Percentiles rank a stretch among this genome's conserved stretches.
Evolutionary conservation across 305 asterid genomes (phyloP).

Genomic region (Solanum hybrid): DNA sequence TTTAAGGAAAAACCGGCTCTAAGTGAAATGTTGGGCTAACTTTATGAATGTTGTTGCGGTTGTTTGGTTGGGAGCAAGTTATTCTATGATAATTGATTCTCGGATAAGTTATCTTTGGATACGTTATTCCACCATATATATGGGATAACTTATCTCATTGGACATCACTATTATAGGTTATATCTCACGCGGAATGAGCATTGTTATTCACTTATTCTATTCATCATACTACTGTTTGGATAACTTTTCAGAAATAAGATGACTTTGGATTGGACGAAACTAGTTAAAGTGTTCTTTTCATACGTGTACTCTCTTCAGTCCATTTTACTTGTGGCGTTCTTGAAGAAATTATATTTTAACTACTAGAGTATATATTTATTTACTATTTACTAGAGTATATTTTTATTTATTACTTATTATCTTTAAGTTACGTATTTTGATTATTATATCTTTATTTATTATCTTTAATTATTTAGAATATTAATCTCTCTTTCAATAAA

Average conservation of each 20-base stretch:
- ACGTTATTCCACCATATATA: not conserved
- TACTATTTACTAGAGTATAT: too few species aligned
- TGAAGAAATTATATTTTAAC: not conserved
- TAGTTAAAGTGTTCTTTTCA: not conserved
- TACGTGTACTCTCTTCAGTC: not conserved
- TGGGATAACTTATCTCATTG: not conserved
- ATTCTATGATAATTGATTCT: not conserved
- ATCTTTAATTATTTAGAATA: not conserved
- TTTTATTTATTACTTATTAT: too few species aligned
- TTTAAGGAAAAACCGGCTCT: not conserved
- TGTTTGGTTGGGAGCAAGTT: too few species aligned
- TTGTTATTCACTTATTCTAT: not conserved
- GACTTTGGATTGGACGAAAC: not conserved
- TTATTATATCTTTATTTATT: not conserved
- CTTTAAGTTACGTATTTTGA: not conserved
- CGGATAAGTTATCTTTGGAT: too few species aligned
- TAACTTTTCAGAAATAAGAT: not conserved
- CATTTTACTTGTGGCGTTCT: not conserved
- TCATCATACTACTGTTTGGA: not conserved
- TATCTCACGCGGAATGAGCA: not conserved
- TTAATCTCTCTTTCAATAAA: not conserved
- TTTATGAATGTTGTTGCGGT: not conserved
- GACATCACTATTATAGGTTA: not conserved
- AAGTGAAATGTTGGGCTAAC: not conserved
- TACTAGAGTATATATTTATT: not conserved